These are phyloP conservation scores for Pelagomonas calceolata DNA, from an alignment of 108 stramenopile species.

Conservation along the genomic window DNA sequence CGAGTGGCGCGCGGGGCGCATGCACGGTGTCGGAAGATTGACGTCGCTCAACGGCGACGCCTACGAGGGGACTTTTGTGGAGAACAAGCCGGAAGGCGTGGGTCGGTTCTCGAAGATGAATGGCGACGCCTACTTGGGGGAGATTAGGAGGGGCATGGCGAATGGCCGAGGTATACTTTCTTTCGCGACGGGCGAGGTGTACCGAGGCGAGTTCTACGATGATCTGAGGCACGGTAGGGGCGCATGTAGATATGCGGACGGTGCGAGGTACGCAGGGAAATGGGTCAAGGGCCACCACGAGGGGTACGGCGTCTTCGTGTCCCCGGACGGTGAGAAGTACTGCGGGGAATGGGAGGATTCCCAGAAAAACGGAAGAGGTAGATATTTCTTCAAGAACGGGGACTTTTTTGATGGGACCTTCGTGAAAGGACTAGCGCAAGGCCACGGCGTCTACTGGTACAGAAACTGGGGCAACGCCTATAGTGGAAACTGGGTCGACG, in stretches of 20 bases:
- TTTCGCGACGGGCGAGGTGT: conserved; percentile 6
- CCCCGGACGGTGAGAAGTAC: conserved; percentile 8
- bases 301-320: conserved; percentile 19
- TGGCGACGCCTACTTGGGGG: conserved; percentile 19
- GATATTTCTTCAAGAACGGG: conserved; percentile 22
- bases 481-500: conserved; percentile 1
- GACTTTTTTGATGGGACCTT: conserved; percentile 20
- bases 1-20: conserved; percentile 15
- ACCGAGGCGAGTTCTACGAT: conserved; percentile 9
- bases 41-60: conserved; percentile 14
- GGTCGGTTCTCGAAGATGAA: conserved; percentile 13
- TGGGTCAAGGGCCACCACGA: conserved; percentile 22
- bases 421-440: not conserved
- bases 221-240: conserved; percentile 16
- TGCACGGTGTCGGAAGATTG: conserved; percentile 18
- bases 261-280: conserved; percentile 11
- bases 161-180: conserved; percentile 2
- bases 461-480: conserved; percentile 9
- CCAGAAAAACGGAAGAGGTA: conserved; percentile 18
- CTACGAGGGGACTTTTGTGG: conserved; percentile 17
- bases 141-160: not conserved
- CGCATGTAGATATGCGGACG: conserved; percentile 6
- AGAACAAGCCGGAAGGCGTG: conserved; percentile 15
- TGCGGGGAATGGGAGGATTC: conserved; percentile 13
- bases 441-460: not conserved